Evolutionary conservation across 805 yeast genomes (phyloP).

Genomic region (Hanseniaspora taiwanica): DNA sequence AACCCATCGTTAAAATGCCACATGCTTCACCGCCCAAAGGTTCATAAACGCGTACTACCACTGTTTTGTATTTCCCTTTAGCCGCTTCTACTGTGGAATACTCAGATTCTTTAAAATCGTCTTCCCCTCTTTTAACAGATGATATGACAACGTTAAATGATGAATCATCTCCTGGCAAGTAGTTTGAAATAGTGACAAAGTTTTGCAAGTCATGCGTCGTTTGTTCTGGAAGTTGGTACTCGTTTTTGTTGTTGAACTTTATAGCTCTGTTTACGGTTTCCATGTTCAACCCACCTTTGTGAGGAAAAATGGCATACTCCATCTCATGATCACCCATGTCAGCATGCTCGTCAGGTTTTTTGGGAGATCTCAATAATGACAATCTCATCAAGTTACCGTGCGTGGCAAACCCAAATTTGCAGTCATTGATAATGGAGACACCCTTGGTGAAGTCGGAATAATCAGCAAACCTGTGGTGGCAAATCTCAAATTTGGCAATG

Average conservation of each 20-base stretch:
- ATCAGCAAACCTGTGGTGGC: constrained; percentile 90
- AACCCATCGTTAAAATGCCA: constrained; percentile 30
- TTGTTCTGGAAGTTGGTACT: constrained; percentile 3
- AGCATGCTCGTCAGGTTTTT: constrained; percentile 88
- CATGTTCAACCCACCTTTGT: constrained; percentile 47
- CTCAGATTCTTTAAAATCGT: constrained; percentile 37
- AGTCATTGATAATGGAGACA: constrained; percentile 68
- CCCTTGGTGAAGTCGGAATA: constrained; percentile 80
- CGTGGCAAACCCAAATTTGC: constrained; percentile 83
- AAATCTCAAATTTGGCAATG: constrained; percentile 89
- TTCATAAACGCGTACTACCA: constrained; percentile 72
- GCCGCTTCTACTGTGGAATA: constrained; percentile 36
- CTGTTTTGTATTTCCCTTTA: constrained; percentile 33
- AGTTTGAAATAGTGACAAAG: not conserved
- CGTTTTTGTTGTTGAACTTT: constrained; percentile 53
- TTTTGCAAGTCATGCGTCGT: constrained; percentile 3
- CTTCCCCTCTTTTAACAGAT: constrained; percentile 78
- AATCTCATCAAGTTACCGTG: constrained; percentile 89
- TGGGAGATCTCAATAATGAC: constrained; percentile 78
- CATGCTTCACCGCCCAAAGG: constrained; percentile 66
- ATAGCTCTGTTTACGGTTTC: constrained; percentile 63
- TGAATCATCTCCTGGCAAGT: too few relatives aligned
- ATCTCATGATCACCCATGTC: constrained; percentile 84
- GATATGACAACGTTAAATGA: constrained; percentile 53
- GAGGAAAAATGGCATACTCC: constrained; percentile 78